Evolutionary conservation across 2,329 filamentous ascomycete species (phyloP).

Genomic region (Paramyrothecium roridum): DNA sequence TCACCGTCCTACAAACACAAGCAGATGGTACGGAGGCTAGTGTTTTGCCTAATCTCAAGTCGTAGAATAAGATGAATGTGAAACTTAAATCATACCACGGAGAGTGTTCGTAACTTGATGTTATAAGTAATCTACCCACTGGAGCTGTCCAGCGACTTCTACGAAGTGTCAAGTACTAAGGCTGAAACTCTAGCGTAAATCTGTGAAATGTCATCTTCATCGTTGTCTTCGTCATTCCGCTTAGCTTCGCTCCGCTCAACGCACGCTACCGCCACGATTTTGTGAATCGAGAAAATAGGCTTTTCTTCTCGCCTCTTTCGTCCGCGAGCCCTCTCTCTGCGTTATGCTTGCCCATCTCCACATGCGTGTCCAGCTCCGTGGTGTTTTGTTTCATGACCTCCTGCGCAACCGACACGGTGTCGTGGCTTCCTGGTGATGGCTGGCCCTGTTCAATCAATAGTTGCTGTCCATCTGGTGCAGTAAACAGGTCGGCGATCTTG

Average conservation of each 20-base stretch:
- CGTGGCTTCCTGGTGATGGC: constrained; percentile 9
- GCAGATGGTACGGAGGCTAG: no score
- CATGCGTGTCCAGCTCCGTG: constrained; percentile 42
- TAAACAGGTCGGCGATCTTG: constrained; percentile 50
- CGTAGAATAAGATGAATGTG: no score
- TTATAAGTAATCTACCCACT: no score
- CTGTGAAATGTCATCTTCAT: no score
- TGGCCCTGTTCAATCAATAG: constrained; percentile 1
- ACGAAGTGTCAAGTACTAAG: no score
- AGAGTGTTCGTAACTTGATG: no score
- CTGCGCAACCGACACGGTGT: constrained; percentile 45
- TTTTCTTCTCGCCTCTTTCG: background rate
- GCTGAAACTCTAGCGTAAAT: no score
- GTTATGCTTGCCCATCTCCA: constrained; percentile 19
- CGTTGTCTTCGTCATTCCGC: no score
- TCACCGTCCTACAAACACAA: no score
- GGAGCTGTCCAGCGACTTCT: no score
- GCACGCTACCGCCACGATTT: background rate
- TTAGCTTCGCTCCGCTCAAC: background rate
- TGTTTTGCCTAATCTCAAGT: no score
- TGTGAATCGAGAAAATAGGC: constrained; percentile 11
- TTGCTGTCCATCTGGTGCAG: constrained; percentile 21
- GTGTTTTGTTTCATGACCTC: constrained; percentile 54
- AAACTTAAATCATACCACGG: no score
- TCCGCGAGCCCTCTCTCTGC: constrained; percentile 1